These are phyloP conservation scores for Russula foetens DNA, from an alignment of 768 basidiomycete species.

Conservation along the genomic window DNA sequence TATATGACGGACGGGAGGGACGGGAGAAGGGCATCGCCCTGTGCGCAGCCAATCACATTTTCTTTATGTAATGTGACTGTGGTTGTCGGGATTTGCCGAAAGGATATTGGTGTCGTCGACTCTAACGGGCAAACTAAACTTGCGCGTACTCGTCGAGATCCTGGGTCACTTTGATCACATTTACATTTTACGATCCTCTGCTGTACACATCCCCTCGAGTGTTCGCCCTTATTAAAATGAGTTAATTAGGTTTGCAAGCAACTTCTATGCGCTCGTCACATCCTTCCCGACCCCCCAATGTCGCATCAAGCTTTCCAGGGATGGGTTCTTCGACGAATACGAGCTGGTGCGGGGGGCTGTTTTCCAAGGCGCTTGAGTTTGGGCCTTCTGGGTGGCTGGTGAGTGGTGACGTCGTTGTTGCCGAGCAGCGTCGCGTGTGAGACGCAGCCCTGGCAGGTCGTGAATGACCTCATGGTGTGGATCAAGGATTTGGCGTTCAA, in stretches of 20 bases:
- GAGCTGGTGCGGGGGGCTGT: slow-evolving; percentile 54
- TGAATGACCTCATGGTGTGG: slow-evolving; percentile 32
- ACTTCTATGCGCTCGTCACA: slow-evolving; percentile 18
- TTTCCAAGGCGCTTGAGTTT: slow-evolving; percentile 29
- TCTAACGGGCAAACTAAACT: not conserved
- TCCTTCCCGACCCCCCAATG: slow-evolving; percentile 26
- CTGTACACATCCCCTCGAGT: no score
- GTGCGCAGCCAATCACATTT: no score
- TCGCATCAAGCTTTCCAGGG: slow-evolving; percentile 27
- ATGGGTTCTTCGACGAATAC: slow-evolving; percentile 37
- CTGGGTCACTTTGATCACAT: not conserved
- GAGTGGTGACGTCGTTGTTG: slow-evolving; percentile 23
- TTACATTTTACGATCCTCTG: not conserved
- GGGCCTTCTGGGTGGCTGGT: slow-evolving; percentile 17
- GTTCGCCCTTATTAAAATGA: slow-evolving; percentile 13
- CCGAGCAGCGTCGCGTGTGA: slow-evolving; percentile 18
- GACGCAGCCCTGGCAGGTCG: slow-evolving; percentile 21
- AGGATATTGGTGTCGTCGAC: no score
- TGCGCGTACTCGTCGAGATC: slow-evolving; percentile 6
- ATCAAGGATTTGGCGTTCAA: slow-evolving; percentile 58
- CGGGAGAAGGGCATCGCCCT: no score
- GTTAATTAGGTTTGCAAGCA: slow-evolving; percentile 23
- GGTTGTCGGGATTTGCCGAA: no score
- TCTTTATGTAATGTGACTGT: no score
- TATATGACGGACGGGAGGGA: no score